phyloP scores from a whole-genome alignment of 306 rosid genomes.

The Medicago ruthenica region DNA sequence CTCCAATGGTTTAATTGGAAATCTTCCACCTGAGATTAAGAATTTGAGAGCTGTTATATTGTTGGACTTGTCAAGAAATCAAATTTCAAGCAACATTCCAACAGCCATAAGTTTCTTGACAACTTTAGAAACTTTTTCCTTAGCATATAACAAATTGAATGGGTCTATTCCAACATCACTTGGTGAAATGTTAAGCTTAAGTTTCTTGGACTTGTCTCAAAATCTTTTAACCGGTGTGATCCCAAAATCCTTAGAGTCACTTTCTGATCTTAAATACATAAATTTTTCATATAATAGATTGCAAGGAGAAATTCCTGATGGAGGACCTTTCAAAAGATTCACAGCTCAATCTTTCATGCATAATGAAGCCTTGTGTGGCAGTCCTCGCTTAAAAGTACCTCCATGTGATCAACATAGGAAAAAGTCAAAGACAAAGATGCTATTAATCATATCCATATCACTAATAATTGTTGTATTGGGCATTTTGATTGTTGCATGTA shows the following conservation, averaged over 20 bases:
- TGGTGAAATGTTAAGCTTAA: slow-evolving; percentile 38
- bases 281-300: slow-evolving; percentile 44
- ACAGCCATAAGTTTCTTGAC: slow-evolving; percentile 4
- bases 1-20: slow-evolving; percentile 40
- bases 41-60: slow-evolving; percentile 17
- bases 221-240: slow-evolving; percentile 42
- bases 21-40: slow-evolving; percentile 36
- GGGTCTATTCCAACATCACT: slow-evolving; percentile 46
- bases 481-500: slow-evolving; percentile 9
- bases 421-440: neutral
- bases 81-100: slow-evolving; percentile 43
- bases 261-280: slow-evolving; percentile 31
- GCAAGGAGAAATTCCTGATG: slow-evolving; percentile 46
- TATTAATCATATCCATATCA: slow-evolving; percentile 15
- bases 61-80: slow-evolving; percentile 40
- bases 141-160: slow-evolving; percentile 39
- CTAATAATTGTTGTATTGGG: neutral
- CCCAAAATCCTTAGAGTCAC: slow-evolving; percentile 47
- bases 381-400: slow-evolving; percentile 33
- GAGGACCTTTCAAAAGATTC: slow-evolving; percentile 45
- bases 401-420: slow-evolving; percentile 37
- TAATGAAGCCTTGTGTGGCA: slow-evolving; percentile 49
- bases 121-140: slow-evolving; percentile 37
- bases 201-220: slow-evolving; percentile 36
- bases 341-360: slow-evolving; percentile 40